These are phyloP conservation scores for Beta vulgaris DNA, from an alignment of 148 eudicot genomes.

Conservation along the genomic window DNA sequence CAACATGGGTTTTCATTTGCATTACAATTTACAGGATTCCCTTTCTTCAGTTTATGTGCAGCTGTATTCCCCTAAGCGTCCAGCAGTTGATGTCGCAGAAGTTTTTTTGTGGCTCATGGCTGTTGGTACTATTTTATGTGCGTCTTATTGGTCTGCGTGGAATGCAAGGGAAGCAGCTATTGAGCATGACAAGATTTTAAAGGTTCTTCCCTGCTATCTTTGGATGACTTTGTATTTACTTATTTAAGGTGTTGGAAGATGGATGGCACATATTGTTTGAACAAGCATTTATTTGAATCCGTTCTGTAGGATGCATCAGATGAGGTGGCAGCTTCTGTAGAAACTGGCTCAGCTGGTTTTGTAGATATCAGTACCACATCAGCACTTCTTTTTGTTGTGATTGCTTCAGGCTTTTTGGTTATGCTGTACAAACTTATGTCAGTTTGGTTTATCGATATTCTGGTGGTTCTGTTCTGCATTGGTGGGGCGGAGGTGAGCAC, in stretches of 20 bases:
- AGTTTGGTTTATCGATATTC: conserved; percentile 78
- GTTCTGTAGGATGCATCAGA: conserved; percentile 73
- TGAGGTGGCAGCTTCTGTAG: conserved; percentile 41
- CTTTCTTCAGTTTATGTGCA: conserved; percentile 84
- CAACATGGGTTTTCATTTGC: conserved; percentile 26
- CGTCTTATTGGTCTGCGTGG: conserved; percentile 99
- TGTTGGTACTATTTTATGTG: conserved; percentile 85
- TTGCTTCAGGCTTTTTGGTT: conserved; percentile 87
- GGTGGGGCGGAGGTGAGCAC: conserved; percentile 90
- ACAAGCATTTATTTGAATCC: not conserved
- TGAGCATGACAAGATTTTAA: conserved; percentile 79
- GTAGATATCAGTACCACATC: conserved; percentile 82
- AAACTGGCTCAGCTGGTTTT: conserved; percentile 44
- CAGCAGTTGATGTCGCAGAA: conserved; percentile 89
- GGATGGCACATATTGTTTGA: not conserved
- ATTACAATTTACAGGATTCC: conserved; percentile 39
- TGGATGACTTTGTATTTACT: not conserved
- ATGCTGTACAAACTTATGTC: conserved; percentile 99
- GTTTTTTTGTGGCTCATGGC: conserved; percentile 99
- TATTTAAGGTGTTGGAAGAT: conserved; percentile 2
- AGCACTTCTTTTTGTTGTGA: conserved; percentile 77
- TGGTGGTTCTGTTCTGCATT: conserved; percentile 88
- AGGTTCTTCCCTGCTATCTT: conserved; percentile 40
- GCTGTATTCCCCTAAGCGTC: conserved; percentile 90
- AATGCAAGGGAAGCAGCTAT: conserved; percentile 83